Evolutionary conservation across 768 basidiomycete genomes (phyloP).

Genomic region (Leccinum olivaceopallidum): DNA sequence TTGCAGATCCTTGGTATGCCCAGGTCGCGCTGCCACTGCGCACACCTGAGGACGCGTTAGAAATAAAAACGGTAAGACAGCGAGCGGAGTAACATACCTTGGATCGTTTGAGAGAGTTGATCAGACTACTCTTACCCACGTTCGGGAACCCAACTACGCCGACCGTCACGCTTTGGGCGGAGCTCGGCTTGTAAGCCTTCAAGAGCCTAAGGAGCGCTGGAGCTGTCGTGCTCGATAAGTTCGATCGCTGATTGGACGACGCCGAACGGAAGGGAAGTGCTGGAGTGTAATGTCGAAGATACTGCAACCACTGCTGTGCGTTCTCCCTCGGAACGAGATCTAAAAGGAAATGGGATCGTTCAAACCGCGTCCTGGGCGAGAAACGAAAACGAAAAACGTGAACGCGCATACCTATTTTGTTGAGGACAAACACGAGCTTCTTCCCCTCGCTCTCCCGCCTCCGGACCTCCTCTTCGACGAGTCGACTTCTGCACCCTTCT

Average conservation of each 20-base stretch:
- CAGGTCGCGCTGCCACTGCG: slow-evolving; percentile 90
- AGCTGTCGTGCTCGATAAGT: slow-evolving; percentile 77
- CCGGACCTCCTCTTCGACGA: slow-evolving; percentile 93
- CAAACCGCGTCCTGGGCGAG: neutral
- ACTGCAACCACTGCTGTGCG: slow-evolving; percentile 85
- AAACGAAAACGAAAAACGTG: neutral
- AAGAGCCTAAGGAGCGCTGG: slow-evolving; percentile 78
- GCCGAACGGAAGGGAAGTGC: slow-evolving; percentile 89
- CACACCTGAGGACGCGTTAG: slow-evolving; percentile 59
- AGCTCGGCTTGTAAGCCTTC: slow-evolving; percentile 76
- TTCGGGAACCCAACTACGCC: slow-evolving; percentile 98
- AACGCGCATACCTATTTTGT: slow-evolving; percentile 80
- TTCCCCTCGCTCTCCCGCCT: slow-evolving; percentile 87
- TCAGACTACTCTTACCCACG: slow-evolving; percentile 93
- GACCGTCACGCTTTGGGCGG: slow-evolving; percentile 70
- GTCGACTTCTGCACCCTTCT: slow-evolving; percentile 85
- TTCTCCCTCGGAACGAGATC: slow-evolving; percentile 90
- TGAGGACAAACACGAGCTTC: slow-evolving; percentile 88
- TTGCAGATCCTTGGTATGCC: slow-evolving; percentile 91
- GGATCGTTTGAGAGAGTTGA: slow-evolving; percentile 87
- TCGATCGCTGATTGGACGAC: slow-evolving; percentile 73
- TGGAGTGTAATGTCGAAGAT: slow-evolving; percentile 90
- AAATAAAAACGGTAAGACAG: neutral
- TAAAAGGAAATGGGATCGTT: slow-evolving; percentile 28
- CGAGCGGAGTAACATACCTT: slow-evolving; percentile 45